Evolutionary conservation across 2,329 filamentous ascomycete species (phyloP), one percentile per base, ranked within the genome.

Genomic region (Fusarium vanettenii): DNA sequence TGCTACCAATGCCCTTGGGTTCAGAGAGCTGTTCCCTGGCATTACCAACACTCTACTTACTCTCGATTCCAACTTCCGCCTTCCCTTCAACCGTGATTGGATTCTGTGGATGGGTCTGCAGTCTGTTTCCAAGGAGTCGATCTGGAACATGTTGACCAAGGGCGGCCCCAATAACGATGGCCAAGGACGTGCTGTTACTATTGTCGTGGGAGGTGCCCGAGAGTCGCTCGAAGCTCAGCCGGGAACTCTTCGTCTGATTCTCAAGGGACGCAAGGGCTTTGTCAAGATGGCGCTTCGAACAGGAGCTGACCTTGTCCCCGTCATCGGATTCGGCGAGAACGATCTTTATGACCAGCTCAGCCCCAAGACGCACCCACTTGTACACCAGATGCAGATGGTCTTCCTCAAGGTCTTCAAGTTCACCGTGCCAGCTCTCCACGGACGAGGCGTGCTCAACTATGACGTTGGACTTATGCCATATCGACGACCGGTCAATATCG

Each of bases 401-500:
- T 86, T 97, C 66, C 96, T 98, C 84, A 93, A 93, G 76, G 86
- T 93, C 7, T 91, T 97, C 87, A 97, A 97, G 61, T 99, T 98
- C 79, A 98, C 97, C 0, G 88, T 98, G 13, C 95, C 97, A 1
- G 89, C 97, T 31, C 93, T 98, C 79, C 95, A 98, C 82, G 96
- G 95, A 4, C 87, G 95, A 29, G 96, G 96, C 14, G 92, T 98
- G 45, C 98, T 98, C 85, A 99, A 99, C 83, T 98, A 99, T 81
- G 97, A 99, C 82, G 94, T 98, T 16, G 97, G 97, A 5, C 86
- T 98, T 78, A 95, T 98, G 94, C 97, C 97, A 0, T 98, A 98
- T 82, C 91, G 97, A 14, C 88, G 92, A 60, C 92, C 95, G 13
- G 86, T 99, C 69, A 97, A 98, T 80, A 91, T 98, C 57, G 95